Conservation (phyloP, 441 rosid species). For the Theobroma grandiflorum region DNA sequence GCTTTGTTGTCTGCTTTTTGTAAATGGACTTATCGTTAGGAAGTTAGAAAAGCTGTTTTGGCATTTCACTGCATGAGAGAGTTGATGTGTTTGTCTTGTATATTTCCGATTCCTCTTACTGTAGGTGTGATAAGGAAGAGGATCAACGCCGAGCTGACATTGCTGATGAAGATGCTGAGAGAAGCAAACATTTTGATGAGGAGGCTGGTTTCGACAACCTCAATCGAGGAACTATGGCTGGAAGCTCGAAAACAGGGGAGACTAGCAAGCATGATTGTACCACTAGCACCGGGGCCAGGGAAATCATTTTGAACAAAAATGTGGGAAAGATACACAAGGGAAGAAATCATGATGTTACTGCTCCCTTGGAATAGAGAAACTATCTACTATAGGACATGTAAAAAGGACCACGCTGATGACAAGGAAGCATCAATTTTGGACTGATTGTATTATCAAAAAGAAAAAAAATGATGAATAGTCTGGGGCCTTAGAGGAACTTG, state of each 20-base stretch:
- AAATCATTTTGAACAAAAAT: constrained; percentile 11
- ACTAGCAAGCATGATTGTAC: constrained; percentile 9
- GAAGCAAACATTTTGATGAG: constrained; percentile 52
- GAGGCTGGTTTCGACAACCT: constrained; percentile 41
- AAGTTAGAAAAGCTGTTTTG: not conserved
- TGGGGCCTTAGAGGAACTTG: not conserved
- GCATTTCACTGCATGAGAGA: not conserved
- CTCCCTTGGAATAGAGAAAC: not conserved
- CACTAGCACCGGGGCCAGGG: not conserved
- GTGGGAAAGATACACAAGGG: constrained; percentile 28
- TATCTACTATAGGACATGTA: not conserved
- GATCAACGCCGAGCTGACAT: constrained; percentile 39
- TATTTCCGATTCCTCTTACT: not conserved
- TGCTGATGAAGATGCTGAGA: constrained; percentile 47
- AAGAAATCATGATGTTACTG: constrained; percentile 27
- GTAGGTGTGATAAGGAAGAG: constrained; percentile 70
- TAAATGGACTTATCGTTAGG: not conserved
- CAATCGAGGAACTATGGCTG: not conserved
- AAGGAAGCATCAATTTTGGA: constrained; percentile 9
- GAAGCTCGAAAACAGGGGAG: constrained; percentile 23
- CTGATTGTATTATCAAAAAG: not conserved
- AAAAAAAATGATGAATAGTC: not conserved
- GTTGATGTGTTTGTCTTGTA: not conserved
- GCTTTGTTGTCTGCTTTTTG: not conserved
- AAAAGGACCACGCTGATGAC: not conserved